These are phyloP conservation scores for Teratosphaeria pseudoeucalypti DNA, from an alignment of 2,329 filamentous ascomycete genomes.

Conservation along the genomic window DNA sequence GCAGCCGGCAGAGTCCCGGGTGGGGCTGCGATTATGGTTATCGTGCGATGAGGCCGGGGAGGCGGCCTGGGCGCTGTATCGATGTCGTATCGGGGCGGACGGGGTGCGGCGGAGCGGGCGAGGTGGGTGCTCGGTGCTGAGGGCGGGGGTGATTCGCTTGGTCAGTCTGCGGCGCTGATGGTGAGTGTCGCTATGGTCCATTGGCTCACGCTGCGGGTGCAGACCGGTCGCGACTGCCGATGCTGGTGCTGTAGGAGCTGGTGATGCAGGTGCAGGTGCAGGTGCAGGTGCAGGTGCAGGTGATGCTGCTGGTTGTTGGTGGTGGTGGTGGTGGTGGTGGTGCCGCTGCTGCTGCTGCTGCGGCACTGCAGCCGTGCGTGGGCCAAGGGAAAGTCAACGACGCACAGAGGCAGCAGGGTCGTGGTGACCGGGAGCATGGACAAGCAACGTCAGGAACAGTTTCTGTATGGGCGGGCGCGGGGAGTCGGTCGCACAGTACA, in stretches of 20 bases:
- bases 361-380: not conserved
- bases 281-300: too few species aligned
- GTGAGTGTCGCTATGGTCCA: not conserved
- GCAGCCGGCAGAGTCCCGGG: not conserved
- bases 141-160: not conserved
- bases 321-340: too few species aligned
- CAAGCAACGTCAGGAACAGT: not conserved
- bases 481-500: not conserved
- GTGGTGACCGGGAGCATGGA: not conserved
- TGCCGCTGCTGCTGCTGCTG: not conserved
- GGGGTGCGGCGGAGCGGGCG: not conserved
- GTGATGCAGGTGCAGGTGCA: too few species aligned
- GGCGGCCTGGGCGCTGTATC: conserved; percentile 3
- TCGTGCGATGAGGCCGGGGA: conserved; percentile 2
- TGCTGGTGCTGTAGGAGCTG: too few species aligned
- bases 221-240: too few species aligned
- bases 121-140: not conserved
- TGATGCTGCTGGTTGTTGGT: too few species aligned
- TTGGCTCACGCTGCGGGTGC: not conserved
- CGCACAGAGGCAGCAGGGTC: not conserved
- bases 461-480: too few species aligned
- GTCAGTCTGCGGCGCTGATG: not conserved
- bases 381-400: not conserved
- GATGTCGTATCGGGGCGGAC: conserved; percentile 4
- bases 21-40: conserved; percentile 3